Evolutionary conservation across 2,329 filamentous ascomycete species (phyloP), one percentile per base, ranked within the genome.

Genomic region (Dactylellina sp.): DNA sequence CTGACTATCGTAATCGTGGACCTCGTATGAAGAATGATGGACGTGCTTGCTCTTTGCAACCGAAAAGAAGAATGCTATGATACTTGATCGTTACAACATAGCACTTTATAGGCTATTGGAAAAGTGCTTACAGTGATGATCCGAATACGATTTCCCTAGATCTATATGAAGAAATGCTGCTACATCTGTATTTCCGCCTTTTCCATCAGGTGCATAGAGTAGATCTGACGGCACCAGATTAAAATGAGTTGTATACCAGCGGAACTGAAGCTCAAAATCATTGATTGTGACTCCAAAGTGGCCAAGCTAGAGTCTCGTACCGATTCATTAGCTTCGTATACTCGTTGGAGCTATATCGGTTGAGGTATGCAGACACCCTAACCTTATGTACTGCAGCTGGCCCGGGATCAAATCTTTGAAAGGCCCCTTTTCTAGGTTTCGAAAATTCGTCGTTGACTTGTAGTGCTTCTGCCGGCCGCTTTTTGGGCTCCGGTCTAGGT

Each of bases 1-100:
- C 82, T 91, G 89, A 2, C 87, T 86, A 78, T 92, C 89, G 77
- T 89, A 90, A 79, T 91, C 89, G 77, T 89, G 86, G 2, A 89
- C 88, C 80, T 91, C 89, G 76, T 89, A 91, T 1, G 84, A 87
- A 16, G 85, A 86, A 80, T 91, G 89, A 79, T 91, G 89, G 1
- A 91, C 85, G 78, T 89, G 87, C 0, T 66, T 37, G 5, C 77
- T 55, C 0, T 79, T 79, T 0, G 78, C 77, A 20, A 82, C 55
- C 3, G 70, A 60, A 11, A 72, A 55, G 47, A 72, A 72, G 12
- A 72, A 72, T 12, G 60, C 68, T 72, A 18, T 4, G 37, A 42
- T 37, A 11, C 9, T n/a, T 1, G 11, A 60, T 11, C 20, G 22
- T 5, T 32, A 32, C 5, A 9, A 32, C 4, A 9, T 32, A 5